Conservation (phyloP, 1,139 yeast species). For the Kurtzmaniella natalensis region DNA sequence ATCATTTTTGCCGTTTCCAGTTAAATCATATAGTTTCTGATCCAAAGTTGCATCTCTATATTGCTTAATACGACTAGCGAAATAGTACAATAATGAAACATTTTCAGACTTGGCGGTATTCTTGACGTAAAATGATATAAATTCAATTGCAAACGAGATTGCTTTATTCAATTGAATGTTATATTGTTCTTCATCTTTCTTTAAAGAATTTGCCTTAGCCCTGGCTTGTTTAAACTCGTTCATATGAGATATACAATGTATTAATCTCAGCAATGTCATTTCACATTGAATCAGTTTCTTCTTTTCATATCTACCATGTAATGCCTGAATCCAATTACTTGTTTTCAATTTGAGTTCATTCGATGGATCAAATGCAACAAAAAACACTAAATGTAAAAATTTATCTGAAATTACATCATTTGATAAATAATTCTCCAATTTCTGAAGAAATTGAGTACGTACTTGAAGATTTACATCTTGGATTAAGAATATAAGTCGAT, state of each 20-base stretch:
- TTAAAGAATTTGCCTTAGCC: slow-evolving; percentile 15
- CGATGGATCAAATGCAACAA: slow-evolving; percentile 74
- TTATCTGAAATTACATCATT: slow-evolving; percentile 55
- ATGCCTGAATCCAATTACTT: slow-evolving; percentile 70
- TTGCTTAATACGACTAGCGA: slow-evolving; percentile 78
- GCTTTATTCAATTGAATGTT: slow-evolving; percentile 26
- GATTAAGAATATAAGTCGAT: slow-evolving; percentile 53
- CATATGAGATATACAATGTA: slow-evolving; percentile 74
- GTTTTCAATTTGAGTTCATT: slow-evolving; percentile 44
- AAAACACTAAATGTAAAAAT: slow-evolving; percentile 64
- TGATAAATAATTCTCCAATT: slow-evolving; percentile 51
- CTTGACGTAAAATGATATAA: slow-evolving; percentile 57
- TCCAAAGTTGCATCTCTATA: slow-evolving; percentile 57
- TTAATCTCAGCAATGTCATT: slow-evolving; percentile 58
- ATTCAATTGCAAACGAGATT: slow-evolving; percentile 50
- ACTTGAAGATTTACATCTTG: slow-evolving; percentile 65
- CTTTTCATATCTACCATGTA: slow-evolving; percentile 39
- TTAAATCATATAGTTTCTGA: slow-evolving; percentile 27
- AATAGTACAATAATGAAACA: slow-evolving; percentile 66
- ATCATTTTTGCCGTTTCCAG: slow-evolving; percentile 20
- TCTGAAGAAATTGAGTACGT: slow-evolving; percentile 47
- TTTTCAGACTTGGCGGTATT: slow-evolving; percentile 63
- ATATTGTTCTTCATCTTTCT: slow-evolving; percentile 11
- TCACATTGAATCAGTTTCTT: slow-evolving; percentile 51
- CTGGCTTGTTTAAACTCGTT: slow-evolving; percentile 55